These are phyloP conservation scores for Termitomyces sp. DNA, from an alignment of 768 basidiomycete genomes.

Conservation along the genomic window DNA sequence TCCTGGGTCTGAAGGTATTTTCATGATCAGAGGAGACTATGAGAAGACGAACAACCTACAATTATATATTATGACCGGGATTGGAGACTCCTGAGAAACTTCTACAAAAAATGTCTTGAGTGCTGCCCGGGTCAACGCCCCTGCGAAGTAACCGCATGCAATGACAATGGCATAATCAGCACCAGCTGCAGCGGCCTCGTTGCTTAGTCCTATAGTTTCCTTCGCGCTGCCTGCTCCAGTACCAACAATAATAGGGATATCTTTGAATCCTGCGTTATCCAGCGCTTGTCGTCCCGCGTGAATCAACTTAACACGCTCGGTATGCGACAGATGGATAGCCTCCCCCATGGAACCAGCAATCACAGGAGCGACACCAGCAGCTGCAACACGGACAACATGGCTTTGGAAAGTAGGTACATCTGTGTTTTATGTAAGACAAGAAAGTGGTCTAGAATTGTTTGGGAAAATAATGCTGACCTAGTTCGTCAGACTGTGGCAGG, in stretches of 20 bases:
- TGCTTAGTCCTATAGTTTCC: slow-evolving; percentile 70
- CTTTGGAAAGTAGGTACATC: slow-evolving; percentile 65
- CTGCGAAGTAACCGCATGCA: slow-evolving; percentile 82
- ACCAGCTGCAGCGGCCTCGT: slow-evolving; percentile 76
- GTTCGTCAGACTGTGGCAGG: slow-evolving; percentile 65
- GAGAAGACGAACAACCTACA: slow-evolving; percentile 41
- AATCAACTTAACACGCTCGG: slow-evolving; percentile 63
- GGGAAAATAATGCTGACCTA: slow-evolving; percentile 47
- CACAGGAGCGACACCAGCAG: slow-evolving; percentile 65
- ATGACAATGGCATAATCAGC: slow-evolving; percentile 88
- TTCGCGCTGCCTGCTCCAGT: slow-evolving; percentile 81
- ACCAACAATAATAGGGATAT: slow-evolving; percentile 72
- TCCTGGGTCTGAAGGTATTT: slow-evolving; percentile 59
- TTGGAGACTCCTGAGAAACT: slow-evolving; percentile 71
- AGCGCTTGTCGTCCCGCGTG: slow-evolving; percentile 63
- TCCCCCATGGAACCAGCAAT: slow-evolving; percentile 85
- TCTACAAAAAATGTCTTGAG: slow-evolving; percentile 77
- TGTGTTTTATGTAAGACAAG: slow-evolving; percentile 14
- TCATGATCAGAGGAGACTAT: slow-evolving; percentile 2
- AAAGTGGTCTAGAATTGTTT: slow-evolving; percentile 1
- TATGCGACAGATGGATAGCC: slow-evolving; percentile 64
- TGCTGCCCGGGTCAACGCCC: slow-evolving; percentile 62
- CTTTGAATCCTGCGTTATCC: slow-evolving; percentile 52
- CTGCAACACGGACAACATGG: slow-evolving; percentile 61
- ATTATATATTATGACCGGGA: slow-evolving; percentile 87